Evolutionary conservation across 2,329 filamentous ascomycete species (phyloP).

Genomic region (Aspergillus hiratsukae): DNA sequence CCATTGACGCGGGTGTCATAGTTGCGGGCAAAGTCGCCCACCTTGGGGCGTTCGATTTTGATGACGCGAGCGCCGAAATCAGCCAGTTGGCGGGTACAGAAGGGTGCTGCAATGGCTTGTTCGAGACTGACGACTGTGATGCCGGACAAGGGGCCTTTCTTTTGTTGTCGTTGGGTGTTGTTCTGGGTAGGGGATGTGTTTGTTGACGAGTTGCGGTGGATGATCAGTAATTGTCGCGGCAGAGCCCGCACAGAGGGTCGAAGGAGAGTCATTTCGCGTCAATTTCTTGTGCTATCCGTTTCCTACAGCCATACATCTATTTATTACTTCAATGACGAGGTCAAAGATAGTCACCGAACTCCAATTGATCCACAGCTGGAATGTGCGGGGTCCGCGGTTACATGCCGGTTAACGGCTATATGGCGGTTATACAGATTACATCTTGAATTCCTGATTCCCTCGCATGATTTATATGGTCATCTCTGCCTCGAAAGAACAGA

Average conservation of each 20-base stretch:
- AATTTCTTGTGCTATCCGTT: background rate
- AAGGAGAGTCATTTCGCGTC: background rate
- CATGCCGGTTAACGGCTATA: constrained; percentile 3
- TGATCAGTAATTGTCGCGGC: background rate
- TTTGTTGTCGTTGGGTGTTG: background rate
- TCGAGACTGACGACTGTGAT: constrained; percentile 51
- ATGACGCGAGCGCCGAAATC: constrained; percentile 53
- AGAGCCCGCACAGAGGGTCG: background rate
- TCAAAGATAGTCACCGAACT: background rate
- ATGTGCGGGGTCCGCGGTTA: constrained; percentile 1
- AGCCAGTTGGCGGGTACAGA: constrained; percentile 52
- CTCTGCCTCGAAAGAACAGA: background rate
- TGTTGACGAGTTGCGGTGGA: constrained; percentile 5
- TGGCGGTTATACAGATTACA: background rate
- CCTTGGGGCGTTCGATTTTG: constrained; percentile 50
- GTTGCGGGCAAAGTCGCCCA: constrained; percentile 50
- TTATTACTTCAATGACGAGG: background rate
- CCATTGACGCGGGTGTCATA: constrained; percentile 51
- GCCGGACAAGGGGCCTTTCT: constrained; percentile 35
- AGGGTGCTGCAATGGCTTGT: constrained; percentile 53
- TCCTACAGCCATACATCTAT: background rate
- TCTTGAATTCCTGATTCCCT: background rate
- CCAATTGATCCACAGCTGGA: background rate
- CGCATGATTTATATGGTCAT: background rate
- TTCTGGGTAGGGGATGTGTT: background rate